Evolutionary conservation across 202 grass and related monocot genomes (phyloP), one percentile per base, ranked within the genome.

Genomic region (Panicum virgatum): DNA sequence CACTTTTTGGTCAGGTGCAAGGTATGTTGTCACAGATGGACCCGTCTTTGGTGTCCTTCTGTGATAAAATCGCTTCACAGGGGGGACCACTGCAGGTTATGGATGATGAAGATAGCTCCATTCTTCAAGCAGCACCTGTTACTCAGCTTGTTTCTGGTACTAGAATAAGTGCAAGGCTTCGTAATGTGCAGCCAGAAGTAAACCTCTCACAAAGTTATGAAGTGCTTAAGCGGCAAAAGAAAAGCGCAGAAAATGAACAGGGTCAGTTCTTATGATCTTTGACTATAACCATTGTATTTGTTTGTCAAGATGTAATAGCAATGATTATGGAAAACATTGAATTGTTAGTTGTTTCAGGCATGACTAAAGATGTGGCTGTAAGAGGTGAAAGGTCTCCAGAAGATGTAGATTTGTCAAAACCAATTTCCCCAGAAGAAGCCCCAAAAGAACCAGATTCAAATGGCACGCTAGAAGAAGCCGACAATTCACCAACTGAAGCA

Each of bases 1-100:
- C 69, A 36, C 15, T 78, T 70, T 53, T 75, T 43, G 32, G 75
- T 80, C 79, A 99, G 97, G 97, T 94, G 54, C 85, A 92, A 89
- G 91, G 93, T 66, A 99, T 99, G 97, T 85, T 96, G 77, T 94
- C 97, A 65, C 97, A 99, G 76, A 99, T 99, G 85, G 97, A 99
- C 75, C 97, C 97, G 71, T 81, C 91, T 76, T 76, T 99, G 86
- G 83, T 90, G 27, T 96, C 97, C 62, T 96, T 92, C 46, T 99
- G 97, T 84, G 91, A 96, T 72, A 92, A 96, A 87, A 99, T 99
- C 81, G 87, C 93, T 59, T 86, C 73, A 57, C 97, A 96, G 56
- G 97, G 93, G 29, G 91, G 93, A 0, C 91, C 93, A 19, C 42
- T 82, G 53, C 89, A 89, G 66, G 84, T 85, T 32, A 76, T 62